phyloP scores from a whole-genome alignment of 352 stramenopile species.

The Phytophthora niederhauseri region DNA sequence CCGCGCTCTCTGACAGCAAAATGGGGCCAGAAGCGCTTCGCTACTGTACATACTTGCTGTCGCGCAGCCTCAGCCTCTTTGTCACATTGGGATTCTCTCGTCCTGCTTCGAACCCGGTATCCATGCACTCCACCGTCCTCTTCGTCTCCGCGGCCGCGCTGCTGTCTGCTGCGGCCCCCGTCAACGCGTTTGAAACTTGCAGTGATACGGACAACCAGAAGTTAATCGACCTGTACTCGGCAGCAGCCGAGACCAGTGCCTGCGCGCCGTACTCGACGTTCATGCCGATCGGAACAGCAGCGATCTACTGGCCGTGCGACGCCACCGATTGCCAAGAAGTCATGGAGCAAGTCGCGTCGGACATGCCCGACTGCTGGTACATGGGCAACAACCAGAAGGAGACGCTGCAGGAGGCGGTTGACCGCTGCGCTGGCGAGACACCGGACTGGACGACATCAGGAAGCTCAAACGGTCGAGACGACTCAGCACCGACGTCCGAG shows the following conservation, averaged over 20 bases:
- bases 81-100: not conserved
- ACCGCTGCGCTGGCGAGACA: not conserved
- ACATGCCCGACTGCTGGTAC: not conserved
- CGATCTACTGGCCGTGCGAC: not conserved
- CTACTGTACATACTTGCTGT: not conserved
- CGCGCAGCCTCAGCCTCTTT: not conserved
- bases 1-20: not conserved
- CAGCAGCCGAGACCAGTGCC: not conserved
- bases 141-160: not conserved
- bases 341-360: not conserved
- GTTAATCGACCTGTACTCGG: not conserved
- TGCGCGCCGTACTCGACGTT: not conserved
- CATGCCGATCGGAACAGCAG: not conserved
- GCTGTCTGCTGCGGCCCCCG: not conserved
- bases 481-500: not conserved
- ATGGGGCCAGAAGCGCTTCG: not conserved
- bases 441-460: not conserved
- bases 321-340: not conserved
- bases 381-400: not conserved
- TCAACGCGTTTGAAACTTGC: not conserved
- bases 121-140: not conserved
- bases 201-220: not conserved
- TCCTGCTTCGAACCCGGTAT: not conserved
- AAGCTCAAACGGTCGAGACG: not conserved
- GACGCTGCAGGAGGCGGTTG: not conserved